These are phyloP conservation scores for Didymella pinodella DNA, from an alignment of 2,329 filamentous ascomycete genomes.

Conservation along the genomic window DNA sequence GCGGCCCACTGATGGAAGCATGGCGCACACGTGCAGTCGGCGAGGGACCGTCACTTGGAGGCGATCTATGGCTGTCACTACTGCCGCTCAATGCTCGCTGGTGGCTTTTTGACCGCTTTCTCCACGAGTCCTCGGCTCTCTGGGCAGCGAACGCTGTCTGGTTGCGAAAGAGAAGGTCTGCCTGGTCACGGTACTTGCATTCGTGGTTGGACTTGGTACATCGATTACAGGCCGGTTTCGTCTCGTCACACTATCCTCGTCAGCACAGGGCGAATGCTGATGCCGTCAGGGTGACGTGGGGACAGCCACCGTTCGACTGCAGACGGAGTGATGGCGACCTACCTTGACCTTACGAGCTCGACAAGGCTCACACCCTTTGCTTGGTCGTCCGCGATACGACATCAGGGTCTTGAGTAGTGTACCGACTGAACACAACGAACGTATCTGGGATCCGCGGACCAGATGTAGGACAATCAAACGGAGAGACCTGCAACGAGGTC, in stretches of 20 bases:
- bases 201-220: conserved; percentile 40
- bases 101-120: conserved; percentile 42
- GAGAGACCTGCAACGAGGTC: conserved; percentile 1
- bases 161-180: conserved; percentile 45
- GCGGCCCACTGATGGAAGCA: conserved; percentile 12
- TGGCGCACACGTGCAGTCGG: conserved; percentile 16
- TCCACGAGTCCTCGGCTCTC: conserved; percentile 46
- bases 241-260: conserved; percentile 42
- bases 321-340: conserved; percentile 11
- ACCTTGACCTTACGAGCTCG: conserved; percentile 48
- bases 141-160: conserved; percentile 46
- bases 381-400: conserved; percentile 48
- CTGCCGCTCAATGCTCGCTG: conserved; percentile 30
- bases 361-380: conserved; percentile 48
- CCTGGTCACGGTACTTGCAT: conserved; percentile 46
- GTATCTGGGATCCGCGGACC: neutral
- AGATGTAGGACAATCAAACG: too few species aligned
- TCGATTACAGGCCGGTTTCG: conserved; percentile 41
- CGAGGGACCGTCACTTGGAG: conserved; percentile 26
- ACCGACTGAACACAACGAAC: neutral
- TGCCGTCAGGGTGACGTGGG: neutral
- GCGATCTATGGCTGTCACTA: conserved; percentile 20
- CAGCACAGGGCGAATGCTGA: neutral
- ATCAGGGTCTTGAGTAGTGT: conserved; percentile 23
- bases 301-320: neutral